Base-by-base conservation (phyloP, 202 grass and related monocot species). In the Elaeis oleifera region DNA sequence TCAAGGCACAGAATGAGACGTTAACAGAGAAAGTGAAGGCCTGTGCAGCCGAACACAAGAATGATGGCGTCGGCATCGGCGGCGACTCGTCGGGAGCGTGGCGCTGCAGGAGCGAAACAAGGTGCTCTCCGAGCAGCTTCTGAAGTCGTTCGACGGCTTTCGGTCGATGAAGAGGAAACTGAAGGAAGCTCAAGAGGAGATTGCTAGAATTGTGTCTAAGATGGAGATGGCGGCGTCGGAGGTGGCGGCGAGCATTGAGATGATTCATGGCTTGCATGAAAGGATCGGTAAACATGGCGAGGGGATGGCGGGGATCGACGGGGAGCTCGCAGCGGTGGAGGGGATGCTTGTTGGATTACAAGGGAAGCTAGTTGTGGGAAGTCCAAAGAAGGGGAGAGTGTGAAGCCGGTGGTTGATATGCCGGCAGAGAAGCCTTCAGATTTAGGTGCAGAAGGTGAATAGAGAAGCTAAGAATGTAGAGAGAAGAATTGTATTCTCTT, bases 11-110 rank as follows among this genome's bases (percentile, higher is more conserved):
- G 53, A 77, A 82, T 5, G 67, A 70, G 22, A 63, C 27, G 31
- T 53, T 82, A 54, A 15, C 72, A 6, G 68, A 71, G 29, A 77
- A 60, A 50, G 65, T 73, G 8, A 73, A 63, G 50, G 50, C 29
- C 13, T 73, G 50, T 24, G 59, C 18, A 18, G 5, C 25, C 23
- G 58, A 62, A 18, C 25, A 32, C 3, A 64, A 50, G 13, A 64
- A 25, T 4, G 20, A 18, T 4, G 13, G 49, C 23, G 11, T 16
- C 2, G 0, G 11, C 19, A 21, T 24, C 56, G 16, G 1, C 23
- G 69, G 24, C 3, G 57, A 63, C 3, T 16, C 50, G 2, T 59
- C 23, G 18, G 18, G 36, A 11, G 25, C 26, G 18, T 49, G n/a
- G 26, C 14, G 16, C 28, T 63, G 25, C 59, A 63, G 50, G 70